Evolutionary conservation across 164 flowering plant species (phyloP), one percentile per base, ranked within the genome.

Genomic region (Piper longum): DNA sequence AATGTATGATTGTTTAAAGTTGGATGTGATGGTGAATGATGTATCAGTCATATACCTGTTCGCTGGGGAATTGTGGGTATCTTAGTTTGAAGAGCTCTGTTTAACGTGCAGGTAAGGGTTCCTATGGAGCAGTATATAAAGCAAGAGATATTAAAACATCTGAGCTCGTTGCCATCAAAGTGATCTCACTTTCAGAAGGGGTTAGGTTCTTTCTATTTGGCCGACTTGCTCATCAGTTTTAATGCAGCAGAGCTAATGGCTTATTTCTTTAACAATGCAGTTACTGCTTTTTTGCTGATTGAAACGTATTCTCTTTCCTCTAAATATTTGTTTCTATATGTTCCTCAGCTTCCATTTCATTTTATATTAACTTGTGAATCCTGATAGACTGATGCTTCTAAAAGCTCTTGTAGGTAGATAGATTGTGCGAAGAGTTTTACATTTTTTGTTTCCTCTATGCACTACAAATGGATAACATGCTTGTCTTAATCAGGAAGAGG

Each of bases 101-200:
- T 60, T 67, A 41, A 66, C 62, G 72, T 54, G 64, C 86, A 91
- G 99, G 99, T 64, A 95, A 95, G 64, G 99, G 99, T 54, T 95
- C 99, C 7, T 95, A 88, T 73, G 99, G 99, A 60, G 82, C 99
- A 66, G 97, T 95, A 16, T 95, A 95, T 72, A 95, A 91, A 72
- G 99, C 97, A 71, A 85, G 97, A 71, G 97, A 95, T 75, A 55
- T 81, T 42, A 82, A 67, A 73, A 95, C 99, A 40, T 95, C 99
- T 13, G 99, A 95, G 73, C 66, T 95, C 73, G 99, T 95, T 69
- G 96, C 99, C 3, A 85, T 95, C 77, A 95, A 95, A 85, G 95
- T 95, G 54, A 95, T 95, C 69, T 95, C 97, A 55, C 75, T 95
- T 65, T 26, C 66, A 67, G 97, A 91, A 83, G 99, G 96, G 93